Evolutionary conservation across 2,329 filamentous ascomycete species (phyloP).

Genomic region (Alternaria tenuissima): DNA sequence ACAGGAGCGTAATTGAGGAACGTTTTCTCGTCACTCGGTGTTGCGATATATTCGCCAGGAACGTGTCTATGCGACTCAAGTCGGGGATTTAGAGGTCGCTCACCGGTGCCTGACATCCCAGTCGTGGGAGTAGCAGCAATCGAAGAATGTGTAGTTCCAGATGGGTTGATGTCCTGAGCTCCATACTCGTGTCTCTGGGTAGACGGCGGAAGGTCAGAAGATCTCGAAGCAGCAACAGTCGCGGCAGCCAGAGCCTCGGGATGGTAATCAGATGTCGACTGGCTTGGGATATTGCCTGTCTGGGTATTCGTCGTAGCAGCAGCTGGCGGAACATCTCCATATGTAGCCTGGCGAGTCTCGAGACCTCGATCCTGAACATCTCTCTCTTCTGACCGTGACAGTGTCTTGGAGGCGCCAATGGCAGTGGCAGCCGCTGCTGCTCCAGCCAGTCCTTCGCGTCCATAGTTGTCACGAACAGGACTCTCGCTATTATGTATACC

Average conservation of each 20-base stretch:
- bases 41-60: conserved; percentile 45
- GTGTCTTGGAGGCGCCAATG: conserved; percentile 33
- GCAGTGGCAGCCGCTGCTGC: conserved; percentile 35
- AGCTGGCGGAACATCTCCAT: conserved; percentile 1
- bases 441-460: conserved; percentile 39
- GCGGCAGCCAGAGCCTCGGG: conserved; percentile 29
- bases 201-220: conserved; percentile 9
- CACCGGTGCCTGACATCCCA: conserved; percentile 1
- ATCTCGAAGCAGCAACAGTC: conserved; percentile 19
- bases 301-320: background rate
- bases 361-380: conserved; percentile 9
- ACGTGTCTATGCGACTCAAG: conserved; percentile 49
- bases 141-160: conserved; percentile 15
- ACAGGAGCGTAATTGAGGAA: conserved; percentile 26
- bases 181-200: conserved; percentile 24
- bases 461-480: conserved; percentile 21
- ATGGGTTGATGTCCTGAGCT: conserved; percentile 27
- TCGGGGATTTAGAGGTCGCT: conserved; percentile 30
- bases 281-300: background rate
- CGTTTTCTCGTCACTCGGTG: conserved; percentile 42
- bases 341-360: conserved; percentile 9
- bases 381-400: conserved; percentile 11
- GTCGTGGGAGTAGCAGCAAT: background rate
- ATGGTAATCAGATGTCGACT: conserved; percentile 22
- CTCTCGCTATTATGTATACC: conserved; percentile 23